Evolutionary conservation across 768 basidiomycete species (phyloP).

Genomic region (Gyrodon lividus): DNA sequence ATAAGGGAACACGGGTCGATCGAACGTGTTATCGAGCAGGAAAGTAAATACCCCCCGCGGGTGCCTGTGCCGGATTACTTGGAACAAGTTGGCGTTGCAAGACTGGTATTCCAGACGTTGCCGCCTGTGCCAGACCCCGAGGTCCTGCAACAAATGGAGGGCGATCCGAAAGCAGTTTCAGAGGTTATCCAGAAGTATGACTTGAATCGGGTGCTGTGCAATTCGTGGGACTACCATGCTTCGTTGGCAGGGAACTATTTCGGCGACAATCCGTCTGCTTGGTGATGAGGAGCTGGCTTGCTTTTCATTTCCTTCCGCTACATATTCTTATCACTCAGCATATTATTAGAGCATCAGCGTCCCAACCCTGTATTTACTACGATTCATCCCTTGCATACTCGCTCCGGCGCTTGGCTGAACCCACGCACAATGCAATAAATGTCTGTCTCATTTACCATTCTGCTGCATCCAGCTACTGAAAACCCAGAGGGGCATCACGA

Average conservation of each 20-base stretch:
- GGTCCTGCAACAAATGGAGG: slow-evolving; percentile 34
- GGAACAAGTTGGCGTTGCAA: slow-evolving; percentile 58
- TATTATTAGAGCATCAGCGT: too few relatives aligned
- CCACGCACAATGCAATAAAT: too few relatives aligned
- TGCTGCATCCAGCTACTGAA: too few relatives aligned
- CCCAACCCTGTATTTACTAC: too few relatives aligned
- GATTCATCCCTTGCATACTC: too few relatives aligned
- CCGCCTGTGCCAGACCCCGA: slow-evolving; percentile 56
- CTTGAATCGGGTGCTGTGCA: slow-evolving; percentile 41
- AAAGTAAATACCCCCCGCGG: slow-evolving; percentile 52
- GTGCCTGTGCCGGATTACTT: slow-evolving; percentile 54
- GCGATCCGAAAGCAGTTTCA: slow-evolving; percentile 43
- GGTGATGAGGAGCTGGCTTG: slow-evolving; percentile 1
- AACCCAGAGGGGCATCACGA: too few relatives aligned
- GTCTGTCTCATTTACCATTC: too few relatives aligned
- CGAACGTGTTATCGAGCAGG: slow-evolving; percentile 59
- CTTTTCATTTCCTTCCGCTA: too few relatives aligned
- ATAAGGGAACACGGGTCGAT: slow-evolving; percentile 72
- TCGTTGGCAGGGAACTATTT: slow-evolving; percentile 67
- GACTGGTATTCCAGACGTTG: slow-evolving; percentile 61
- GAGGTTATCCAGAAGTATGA: slow-evolving; percentile 50
- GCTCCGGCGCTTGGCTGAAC: too few relatives aligned
- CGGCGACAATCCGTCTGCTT: slow-evolving; percentile 52
- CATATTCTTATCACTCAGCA: too few relatives aligned
- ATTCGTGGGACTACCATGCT: slow-evolving; percentile 43